phyloP scores from a whole-genome alignment of 768 basidiomycete genomes.

The Leccinum variicolor region DNA sequence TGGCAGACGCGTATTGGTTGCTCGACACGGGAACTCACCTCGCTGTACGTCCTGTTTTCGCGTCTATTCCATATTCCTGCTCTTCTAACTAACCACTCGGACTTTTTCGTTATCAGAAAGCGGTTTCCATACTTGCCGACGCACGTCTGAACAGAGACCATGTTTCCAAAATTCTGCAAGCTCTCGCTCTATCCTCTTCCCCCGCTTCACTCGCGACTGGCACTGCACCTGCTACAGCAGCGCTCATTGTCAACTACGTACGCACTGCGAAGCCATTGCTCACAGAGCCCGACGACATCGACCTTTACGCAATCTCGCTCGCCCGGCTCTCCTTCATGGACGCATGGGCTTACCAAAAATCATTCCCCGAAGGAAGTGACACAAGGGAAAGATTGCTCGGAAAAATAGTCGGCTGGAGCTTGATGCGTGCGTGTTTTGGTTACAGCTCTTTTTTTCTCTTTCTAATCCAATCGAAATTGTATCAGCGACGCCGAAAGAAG shows the following conservation, averaged over 20 bases:
- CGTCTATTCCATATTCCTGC: neutral
- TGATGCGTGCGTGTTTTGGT: constrained; percentile 53
- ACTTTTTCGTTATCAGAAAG: constrained; percentile 41
- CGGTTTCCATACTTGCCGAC: constrained; percentile 71
- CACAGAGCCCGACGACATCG: constrained; percentile 65
- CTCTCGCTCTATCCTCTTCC: constrained; percentile 41
- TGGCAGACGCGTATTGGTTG: constrained; percentile 86
- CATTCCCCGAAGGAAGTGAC: constrained; percentile 57
- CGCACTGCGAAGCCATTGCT: constrained; percentile 72
- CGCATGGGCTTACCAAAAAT: constrained; percentile 74
- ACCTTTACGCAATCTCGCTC: constrained; percentile 66
- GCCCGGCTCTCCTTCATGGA: constrained; percentile 61
- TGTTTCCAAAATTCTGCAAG: constrained; percentile 73
- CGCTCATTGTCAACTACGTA: constrained; percentile 68
- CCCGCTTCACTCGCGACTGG: constrained; percentile 33
- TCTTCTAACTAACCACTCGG: neutral
- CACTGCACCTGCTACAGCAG: constrained; percentile 11
- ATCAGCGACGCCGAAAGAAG: constrained; percentile 56
- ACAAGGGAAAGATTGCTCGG: constrained; percentile 52
- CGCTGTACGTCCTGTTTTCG: constrained; percentile 44
- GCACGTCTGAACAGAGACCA: constrained; percentile 72
- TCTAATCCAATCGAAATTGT: neutral
- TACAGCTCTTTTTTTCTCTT: neutral
- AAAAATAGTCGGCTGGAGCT: constrained; percentile 64
- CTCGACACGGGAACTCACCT: constrained; percentile 69